Evolutionary conservation across 208 protist genomes (phyloP), one percentile per base, ranked within the genome.

Genomic region (Phytomonas sp.): DNA sequence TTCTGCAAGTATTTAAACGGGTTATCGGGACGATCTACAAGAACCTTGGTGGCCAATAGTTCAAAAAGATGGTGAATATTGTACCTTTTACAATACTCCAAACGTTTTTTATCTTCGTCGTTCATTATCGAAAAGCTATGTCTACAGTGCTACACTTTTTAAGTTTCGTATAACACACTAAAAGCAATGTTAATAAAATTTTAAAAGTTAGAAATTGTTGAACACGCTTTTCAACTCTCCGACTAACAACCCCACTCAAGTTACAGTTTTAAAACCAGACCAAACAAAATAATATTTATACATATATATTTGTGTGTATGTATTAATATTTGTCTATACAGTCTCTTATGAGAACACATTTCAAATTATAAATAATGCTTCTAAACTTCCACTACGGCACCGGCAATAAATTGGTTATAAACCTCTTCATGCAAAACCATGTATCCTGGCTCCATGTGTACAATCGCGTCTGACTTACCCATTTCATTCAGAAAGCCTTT

Each of bases 11-110:
- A 97, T 26, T 78, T 77, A 72, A 95, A 94, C 4, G 87, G 88
- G 69, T 97, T 93, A 65, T 87, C 84, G 4, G 93, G 93, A 12
- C 91, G 81, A 16, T 93, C 89, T 32, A 92, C 60, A n/a, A 97
- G 71, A 62, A 97, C 72, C 60, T 87, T 90, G 19, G 88, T 92
- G 32, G 93, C 93, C 56, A 97, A 78, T 5, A 94, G 81, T 76
- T 97, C 93, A 73, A 97, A 93, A 37, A 97, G 75, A 74, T 95
- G 90, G 70, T 97, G 93, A 8, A 97, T 88, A 66, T 97, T 93
- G 77, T 95, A 87, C 72, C 82, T 5, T 67, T 89, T 91, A 73
- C 90, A 93, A 79, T 96, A 97, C 1, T 73, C 78, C 36, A 92
- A 78, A 32, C 91, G 87, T 29, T 85, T 66, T 65, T 86, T 80